Base-by-base conservation (phyloP, 768 basidiomycete genomes). In the Russula earlei region DNA sequence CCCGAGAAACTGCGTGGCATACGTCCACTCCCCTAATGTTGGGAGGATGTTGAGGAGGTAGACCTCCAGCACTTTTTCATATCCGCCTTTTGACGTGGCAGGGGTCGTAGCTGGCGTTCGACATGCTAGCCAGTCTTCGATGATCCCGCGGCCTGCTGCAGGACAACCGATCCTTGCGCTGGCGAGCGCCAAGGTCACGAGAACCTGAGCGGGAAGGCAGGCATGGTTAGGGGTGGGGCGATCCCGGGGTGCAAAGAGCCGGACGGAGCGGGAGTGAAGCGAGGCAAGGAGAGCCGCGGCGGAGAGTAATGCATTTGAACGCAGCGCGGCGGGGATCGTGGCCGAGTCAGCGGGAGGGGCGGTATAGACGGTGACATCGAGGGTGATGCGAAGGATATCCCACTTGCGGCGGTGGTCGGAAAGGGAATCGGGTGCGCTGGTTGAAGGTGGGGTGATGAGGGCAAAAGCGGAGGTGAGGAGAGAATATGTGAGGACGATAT, bases 381-480 rank as follows among this genome's bases (percentile, higher is more conserved):
- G 76, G 0, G 88, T 91, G 59, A 92, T 84, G 24, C 90, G 78
- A 7, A 92, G 81, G 54, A 92, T 81, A 64, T 92, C 89, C 90
- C 90, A 92, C 71, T 90, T 91, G 54, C 83, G 75, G 17, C 89
- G 80, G 46, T 75, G 71, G 5, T 64, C 61, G 9, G 65, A 56
- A 57, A 81, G 72, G 20, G 77, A 70, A 53, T 76, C 72, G 4
- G 81, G 72, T 3, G 63, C 29, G 22, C 60, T 5, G 72, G 80
- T 41, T 74, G 72, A 15, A 66, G 75, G 59, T 1, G 71, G 67
- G 2, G 63, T 48, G 14, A 92, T 64, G 31, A 87, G 68, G 9
- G 78, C 65, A 66, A 90, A 88, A 0, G 87, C 89, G 8, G 85
- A 80, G 41, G 77, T 72, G 25, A 91, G 66, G 33, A 91, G 74